Conservation (phyloP, 2,329 filamentous ascomycete species). For the Fusarium sp. region DNA sequence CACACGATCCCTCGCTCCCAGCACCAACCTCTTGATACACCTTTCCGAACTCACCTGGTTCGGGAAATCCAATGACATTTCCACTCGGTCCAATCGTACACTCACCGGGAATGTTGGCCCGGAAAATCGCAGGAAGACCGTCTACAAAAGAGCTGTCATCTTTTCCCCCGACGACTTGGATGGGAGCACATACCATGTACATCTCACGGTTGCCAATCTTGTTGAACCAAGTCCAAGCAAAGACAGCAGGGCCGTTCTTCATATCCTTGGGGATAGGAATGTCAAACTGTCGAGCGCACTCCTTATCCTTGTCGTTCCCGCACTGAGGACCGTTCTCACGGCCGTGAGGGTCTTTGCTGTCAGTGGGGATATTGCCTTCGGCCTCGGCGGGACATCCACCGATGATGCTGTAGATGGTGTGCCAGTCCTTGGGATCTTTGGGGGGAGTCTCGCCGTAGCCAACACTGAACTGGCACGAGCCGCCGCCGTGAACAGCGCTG, state of each 20-base stretch:
- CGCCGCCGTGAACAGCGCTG: constrained; percentile 43
- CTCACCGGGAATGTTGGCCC: constrained; percentile 41
- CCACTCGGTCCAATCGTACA: constrained; percentile 35
- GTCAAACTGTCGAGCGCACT: constrained; percentile 39
- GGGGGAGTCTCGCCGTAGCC: constrained; percentile 38
- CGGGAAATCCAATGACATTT: constrained; percentile 38
- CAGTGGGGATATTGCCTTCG: constrained; percentile 24
- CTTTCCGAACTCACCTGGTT: constrained; percentile 39
- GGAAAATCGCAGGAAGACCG: constrained; percentile 35
- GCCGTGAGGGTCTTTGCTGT: constrained; percentile 25
- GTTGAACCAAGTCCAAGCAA: constrained; percentile 85
- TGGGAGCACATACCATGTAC: constrained; percentile 85
- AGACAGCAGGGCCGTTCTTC: constrained; percentile 63
- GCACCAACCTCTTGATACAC: constrained; percentile 27
- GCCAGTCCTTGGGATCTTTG: constrained; percentile 31
- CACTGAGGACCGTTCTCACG: constrained; percentile 38
- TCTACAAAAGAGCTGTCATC: constrained; percentile 39
- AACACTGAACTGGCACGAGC: constrained; percentile 42
- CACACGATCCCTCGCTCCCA: constrained; percentile 28
- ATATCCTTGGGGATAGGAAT: constrained; percentile 43
- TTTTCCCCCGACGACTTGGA: constrained; percentile 63
- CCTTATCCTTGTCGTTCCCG: constrained; percentile 34
- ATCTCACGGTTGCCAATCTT: constrained; percentile 80
- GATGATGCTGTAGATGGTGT: constrained; percentile 41
- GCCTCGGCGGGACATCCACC: constrained; percentile 42